Base-by-base conservation (phyloP, 176 grass and related monocot species). In the Musa acuminata region DNA sequence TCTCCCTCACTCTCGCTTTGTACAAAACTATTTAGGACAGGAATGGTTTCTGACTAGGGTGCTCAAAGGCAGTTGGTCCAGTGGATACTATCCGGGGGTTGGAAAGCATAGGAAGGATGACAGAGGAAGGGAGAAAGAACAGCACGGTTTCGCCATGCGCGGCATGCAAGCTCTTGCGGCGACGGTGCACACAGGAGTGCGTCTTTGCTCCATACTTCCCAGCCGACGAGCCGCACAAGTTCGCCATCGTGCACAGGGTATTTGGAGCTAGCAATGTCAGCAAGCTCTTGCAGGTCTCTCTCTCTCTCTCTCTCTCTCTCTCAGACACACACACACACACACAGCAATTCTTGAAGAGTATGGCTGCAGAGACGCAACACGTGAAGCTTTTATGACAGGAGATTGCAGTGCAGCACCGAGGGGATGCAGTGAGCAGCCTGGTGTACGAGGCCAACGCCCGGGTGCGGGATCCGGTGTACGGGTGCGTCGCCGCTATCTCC, bases 371-470 rank as follows among this genome's bases (percentile, higher is more conserved):
- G 29, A 35, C 3, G 29, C 29, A 35, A 43, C 35, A 43, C 4
- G 35, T 43, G 35, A 43, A 43, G 35, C 35, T 48, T 48, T 52
- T 65, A 20, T 35, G 63, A 78, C 88, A 98, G 96, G 96, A 99
- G 59, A 87, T 99, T 26, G 88, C 91, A 10, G 78, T 50, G 62
- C 86, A 91, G 80, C 96, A 99, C 84, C 83, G 96, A 29, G 88
- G 91, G n/a, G 96, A 99, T 72, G 88, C 91, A 48, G 96, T 99
- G 84, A 99, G 88, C 84, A 99, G 96, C 64, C 84, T 99, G 78
- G 91, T 99, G 64, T 99, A 94, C 82, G 96, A 99, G 82, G 96
- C 96, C 9, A 95, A 99, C 79, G 96, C 96, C 13, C 96, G 91
- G 4, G 83, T 99, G 50, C 43, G 96, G 50, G 96, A 99, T 58